phyloP scores from a whole-genome alignment of 1,284 basidiomycete species.

The Volvariella volvacea region DNA sequence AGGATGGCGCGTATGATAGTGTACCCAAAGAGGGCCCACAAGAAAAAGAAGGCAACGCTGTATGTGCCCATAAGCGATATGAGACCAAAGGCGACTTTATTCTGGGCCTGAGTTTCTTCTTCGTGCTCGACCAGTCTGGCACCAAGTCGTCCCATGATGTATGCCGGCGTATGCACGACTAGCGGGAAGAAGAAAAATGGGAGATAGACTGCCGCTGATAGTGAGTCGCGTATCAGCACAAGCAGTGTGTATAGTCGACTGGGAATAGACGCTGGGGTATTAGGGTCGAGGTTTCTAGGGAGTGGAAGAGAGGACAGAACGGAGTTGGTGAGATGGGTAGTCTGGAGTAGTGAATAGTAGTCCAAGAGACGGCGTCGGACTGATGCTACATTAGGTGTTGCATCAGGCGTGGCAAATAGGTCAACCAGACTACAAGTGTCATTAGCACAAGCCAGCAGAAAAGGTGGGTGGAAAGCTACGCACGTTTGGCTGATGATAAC shows the following conservation, averaged over 20 bases:
- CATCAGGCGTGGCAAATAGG: conserved; percentile 66
- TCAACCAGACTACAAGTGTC: conserved; percentile 61
- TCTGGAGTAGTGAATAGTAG: conserved; percentile 84
- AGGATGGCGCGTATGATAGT: conserved; percentile 49
- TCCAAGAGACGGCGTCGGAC: conserved; percentile 71
- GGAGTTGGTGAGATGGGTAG: conserved; percentile 76
- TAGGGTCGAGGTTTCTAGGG: conserved; percentile 75
- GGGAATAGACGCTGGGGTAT: conserved; percentile 64
- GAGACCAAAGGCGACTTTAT: conserved; percentile 83
- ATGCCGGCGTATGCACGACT: conserved; percentile 77
- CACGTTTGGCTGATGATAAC: conserved; percentile 87
- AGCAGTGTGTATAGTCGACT: conserved; percentile 77
- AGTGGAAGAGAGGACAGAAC: conserved; percentile 76
- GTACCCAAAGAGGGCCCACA: conserved; percentile 77
- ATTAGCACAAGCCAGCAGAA: conserved; percentile 12
- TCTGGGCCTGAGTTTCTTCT: conserved; percentile 89
- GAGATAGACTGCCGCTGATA: conserved; percentile 62
- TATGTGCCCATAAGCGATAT: conserved; percentile 73
- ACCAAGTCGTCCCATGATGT: conserved; percentile 71
- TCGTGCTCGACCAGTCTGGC: conserved; percentile 77
- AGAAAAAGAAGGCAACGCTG: conserved; percentile 72
- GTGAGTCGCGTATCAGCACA: conserved; percentile 70
- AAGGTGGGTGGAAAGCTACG: conserved; percentile 19
- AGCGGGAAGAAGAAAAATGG: conserved; percentile 87
- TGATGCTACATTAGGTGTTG: conserved; percentile 51